Percentiles rank a stretch among this genome's conserved stretches.
Evolutionary conservation across 164 flowering plant genomes (phyloP).

Genomic region (Tinospora cordifolia): DNA sequence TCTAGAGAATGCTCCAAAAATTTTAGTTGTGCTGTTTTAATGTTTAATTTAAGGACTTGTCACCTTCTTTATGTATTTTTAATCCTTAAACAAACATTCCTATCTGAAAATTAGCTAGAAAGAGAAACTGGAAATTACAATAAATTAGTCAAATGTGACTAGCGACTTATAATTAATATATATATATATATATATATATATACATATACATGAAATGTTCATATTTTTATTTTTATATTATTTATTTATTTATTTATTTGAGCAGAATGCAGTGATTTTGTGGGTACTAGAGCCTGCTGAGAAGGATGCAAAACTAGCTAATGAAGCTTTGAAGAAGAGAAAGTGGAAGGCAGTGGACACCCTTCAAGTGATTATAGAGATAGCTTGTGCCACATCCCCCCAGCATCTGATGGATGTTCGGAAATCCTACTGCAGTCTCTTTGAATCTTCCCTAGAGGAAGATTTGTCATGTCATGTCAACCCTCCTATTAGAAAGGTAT

Average conservation of each 20-base stretch:
- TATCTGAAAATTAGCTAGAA: background rate
- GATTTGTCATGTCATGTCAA: constrained; percentile 34
- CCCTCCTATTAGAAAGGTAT: constrained; percentile 50
- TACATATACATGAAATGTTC: background rate
- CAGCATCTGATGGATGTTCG: constrained; percentile 64
- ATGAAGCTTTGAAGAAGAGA: constrained; percentile 39
- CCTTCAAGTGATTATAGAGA: constrained; percentile 51
- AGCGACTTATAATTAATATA: too few relatives aligned
- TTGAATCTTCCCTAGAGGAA: constrained; percentile 67
- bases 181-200: background rate
- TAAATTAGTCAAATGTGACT: background rate
- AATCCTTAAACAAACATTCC: background rate
- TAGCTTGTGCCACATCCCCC: constrained; percentile 66
- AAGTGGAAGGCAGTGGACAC: constrained; percentile 28
- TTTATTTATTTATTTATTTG: too few relatives aligned
- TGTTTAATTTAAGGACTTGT: too few relatives aligned
- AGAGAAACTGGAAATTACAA: background rate
- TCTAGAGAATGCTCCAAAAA: background rate
- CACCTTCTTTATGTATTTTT: too few relatives aligned
- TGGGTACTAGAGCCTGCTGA: constrained; percentile 71
- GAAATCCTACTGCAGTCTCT: constrained; percentile 53
- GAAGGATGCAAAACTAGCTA: constrained; percentile 66
- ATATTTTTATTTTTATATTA: too few relatives aligned
- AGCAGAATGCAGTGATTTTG: constrained; percentile 57
- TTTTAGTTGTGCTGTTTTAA: too few relatives aligned